Percentiles rank a stretch among this genome's conserved stretches.
Conservation (phyloP, 164 flowering plant genomes). For the Tetracentron sinense region DNA sequence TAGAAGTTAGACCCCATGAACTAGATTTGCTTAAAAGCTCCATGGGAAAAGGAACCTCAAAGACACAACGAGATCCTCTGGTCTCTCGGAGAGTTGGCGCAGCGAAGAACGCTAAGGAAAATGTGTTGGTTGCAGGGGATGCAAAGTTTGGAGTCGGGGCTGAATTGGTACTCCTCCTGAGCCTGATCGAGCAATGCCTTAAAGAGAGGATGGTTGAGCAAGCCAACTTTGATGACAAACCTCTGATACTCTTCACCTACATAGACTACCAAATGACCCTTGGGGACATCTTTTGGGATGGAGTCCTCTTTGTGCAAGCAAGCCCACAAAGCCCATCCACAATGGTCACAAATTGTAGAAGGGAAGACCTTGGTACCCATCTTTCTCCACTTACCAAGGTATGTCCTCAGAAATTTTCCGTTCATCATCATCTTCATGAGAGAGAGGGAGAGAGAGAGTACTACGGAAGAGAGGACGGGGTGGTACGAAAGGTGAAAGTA, state of each 20-base stretch:
- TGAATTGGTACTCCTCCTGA: constrained; percentile 64
- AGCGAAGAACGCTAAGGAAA: constrained; percentile 56
- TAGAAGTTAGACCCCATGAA: not conserved
- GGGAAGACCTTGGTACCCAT: constrained; percentile 37
- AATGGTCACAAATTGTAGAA: constrained; percentile 28
- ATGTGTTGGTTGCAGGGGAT: constrained; percentile 74
- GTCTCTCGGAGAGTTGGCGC: constrained; percentile 34
- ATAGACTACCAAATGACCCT: constrained; percentile 84
- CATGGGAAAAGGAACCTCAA: constrained; percentile 11
- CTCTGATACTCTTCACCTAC: constrained; percentile 66
- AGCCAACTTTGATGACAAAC: constrained; percentile 58
- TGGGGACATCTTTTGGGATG: constrained; percentile 81
- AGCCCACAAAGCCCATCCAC: constrained; percentile 44
- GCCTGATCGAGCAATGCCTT: constrained; percentile 75
- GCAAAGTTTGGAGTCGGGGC: constrained; percentile 52
- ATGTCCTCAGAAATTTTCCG: constrained; percentile 36
- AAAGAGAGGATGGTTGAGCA: constrained; percentile 73
- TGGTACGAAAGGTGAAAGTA: constrained; percentile 15
- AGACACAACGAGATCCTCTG: constrained; percentile 28
- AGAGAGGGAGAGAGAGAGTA: constrained; percentile 16
- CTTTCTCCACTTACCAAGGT: constrained; percentile 50
- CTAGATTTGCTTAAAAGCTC: not conserved
- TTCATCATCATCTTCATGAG: constrained; percentile 24
- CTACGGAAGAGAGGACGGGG: constrained; percentile 7
- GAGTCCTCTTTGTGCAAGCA: constrained; percentile 30